Conservation (phyloP, 75 land plant species). For the Pseudotsuga menziesii region DNA sequence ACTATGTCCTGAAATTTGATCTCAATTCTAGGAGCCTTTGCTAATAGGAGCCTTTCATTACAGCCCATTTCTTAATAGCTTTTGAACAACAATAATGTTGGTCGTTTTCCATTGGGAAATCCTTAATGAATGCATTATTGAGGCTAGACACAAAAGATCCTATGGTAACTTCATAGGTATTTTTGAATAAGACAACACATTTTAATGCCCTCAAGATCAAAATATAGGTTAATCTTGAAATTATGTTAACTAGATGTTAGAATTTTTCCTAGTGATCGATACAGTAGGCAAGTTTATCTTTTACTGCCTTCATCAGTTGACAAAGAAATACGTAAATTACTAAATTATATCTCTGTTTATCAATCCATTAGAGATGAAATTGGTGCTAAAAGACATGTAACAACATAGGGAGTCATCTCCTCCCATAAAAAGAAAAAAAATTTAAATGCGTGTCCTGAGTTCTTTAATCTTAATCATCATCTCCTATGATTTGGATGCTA, state of each 20-base stretch:
- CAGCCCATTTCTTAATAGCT: background rate
- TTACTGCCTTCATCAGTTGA: too few species aligned
- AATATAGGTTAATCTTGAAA: background rate
- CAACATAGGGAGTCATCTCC: too few species aligned
- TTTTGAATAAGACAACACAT: background rate
- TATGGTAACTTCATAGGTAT: background rate
- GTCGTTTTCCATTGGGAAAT: background rate
- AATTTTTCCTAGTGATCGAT: background rate
- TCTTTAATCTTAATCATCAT: too few species aligned
- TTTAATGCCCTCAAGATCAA: background rate
- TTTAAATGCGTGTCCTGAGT: too few species aligned
- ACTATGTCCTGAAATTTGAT: background rate
- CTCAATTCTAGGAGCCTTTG: background rate
- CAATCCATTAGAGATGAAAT: too few species aligned
- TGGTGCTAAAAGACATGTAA: too few species aligned
- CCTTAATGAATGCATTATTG: background rate
- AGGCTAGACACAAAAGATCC: background rate
- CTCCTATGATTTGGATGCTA: too few species aligned
- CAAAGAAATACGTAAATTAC: too few species aligned
- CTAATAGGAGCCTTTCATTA: background rate
- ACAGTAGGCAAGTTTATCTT: background rate
- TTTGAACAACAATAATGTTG: background rate
- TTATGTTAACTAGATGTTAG: background rate
- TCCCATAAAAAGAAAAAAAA: too few species aligned
- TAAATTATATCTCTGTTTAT: too few species aligned